Evolutionary conservation across 108 stramenopile genomes (phyloP).

Genomic region (Cyclotella kingstonii): DNA sequence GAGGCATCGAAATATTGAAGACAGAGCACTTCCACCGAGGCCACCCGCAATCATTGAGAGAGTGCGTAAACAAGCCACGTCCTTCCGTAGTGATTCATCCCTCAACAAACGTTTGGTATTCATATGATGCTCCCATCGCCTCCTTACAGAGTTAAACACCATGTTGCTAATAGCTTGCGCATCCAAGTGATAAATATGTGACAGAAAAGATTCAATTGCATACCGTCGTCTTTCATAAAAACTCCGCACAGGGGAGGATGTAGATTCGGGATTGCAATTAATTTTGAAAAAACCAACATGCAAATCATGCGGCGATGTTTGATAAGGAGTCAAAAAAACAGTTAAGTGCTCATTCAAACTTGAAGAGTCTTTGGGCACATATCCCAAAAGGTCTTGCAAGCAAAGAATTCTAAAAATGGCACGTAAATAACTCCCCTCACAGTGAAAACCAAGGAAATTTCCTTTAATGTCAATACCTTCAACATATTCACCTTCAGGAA

Average conservation of each 20-base stretch:
- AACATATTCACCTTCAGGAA: conserved; percentile 39
- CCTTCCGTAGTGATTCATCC: conserved; percentile 53
- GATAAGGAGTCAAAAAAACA: conserved; percentile 73
- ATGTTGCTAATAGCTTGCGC: conserved; percentile 48
- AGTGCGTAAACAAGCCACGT: conserved; percentile 59
- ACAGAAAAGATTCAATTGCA: conserved; percentile 54
- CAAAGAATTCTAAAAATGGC: conserved; percentile 77
- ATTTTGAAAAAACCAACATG: conserved; percentile 57
- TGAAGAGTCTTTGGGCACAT: not conserved
- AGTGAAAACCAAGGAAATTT: conserved; percentile 79
- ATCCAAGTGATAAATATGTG: conserved; percentile 32
- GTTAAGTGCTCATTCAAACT: conserved; percentile 29
- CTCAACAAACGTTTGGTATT: conserved; percentile 6
- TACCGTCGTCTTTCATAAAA: conserved; percentile 58
- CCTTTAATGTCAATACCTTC: conserved; percentile 22
- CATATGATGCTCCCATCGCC: conserved; percentile 36
- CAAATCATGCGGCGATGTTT: conserved; percentile 79
- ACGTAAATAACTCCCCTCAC: conserved; percentile 74
- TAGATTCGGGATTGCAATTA: not conserved
- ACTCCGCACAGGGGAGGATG: conserved; percentile 13
- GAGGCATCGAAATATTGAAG: conserved; percentile 63
- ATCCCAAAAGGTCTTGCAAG: conserved; percentile 17
- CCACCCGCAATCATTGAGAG: conserved; percentile 73
- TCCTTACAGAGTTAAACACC: conserved; percentile 47
- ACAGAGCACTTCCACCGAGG: conserved; percentile 61